Percentiles rank a stretch among this genome's conserved stretches.
These are phyloP conservation scores for Wolfiporia cocos DNA, from an alignment of 1,284 basidiomycete genomes.

Conservation along the genomic window DNA sequence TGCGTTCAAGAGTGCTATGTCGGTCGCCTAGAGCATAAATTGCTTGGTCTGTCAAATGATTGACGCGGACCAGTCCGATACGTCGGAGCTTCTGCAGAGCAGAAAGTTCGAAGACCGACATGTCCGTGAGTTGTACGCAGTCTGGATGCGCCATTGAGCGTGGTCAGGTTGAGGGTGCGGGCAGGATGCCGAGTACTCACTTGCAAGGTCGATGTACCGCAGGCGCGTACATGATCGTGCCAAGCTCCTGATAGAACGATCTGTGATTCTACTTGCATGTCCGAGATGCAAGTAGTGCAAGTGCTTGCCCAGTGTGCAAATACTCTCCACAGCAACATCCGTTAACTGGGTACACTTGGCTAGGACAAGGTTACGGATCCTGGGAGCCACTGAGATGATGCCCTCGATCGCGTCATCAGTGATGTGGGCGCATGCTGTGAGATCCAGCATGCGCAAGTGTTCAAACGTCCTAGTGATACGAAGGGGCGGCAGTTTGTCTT, in stretches of 20 bases:
- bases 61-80: slow-evolving; percentile 92
- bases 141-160: slow-evolving; percentile 56
- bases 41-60: slow-evolving; percentile 90
- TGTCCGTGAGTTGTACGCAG: slow-evolving; percentile 86
- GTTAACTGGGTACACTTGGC: slow-evolving; percentile 89
- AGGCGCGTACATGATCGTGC: slow-evolving; percentile 89
- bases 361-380: slow-evolving; percentile 88
- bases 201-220: slow-evolving; percentile 95
- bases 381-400: slow-evolving; percentile 83
- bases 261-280: slow-evolving; percentile 86
- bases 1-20: slow-evolving; percentile 84
- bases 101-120: slow-evolving; percentile 90
- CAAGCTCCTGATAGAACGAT: slow-evolving; percentile 80
- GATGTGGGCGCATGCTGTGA: slow-evolving; percentile 80
- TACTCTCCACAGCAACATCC: slow-evolving; percentile 80
- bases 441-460: slow-evolving; percentile 83
- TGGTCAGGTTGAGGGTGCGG: too few species aligned
- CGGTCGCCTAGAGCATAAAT: slow-evolving; percentile 83
- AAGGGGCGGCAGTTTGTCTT: slow-evolving; percentile 54
- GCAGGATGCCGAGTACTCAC: too few species aligned
- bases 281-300: slow-evolving; percentile 96
- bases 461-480: slow-evolving; percentile 61
- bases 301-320: slow-evolving; percentile 85
- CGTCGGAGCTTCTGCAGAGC: slow-evolving; percentile 87
- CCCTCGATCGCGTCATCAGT: slow-evolving; percentile 91